These are phyloP conservation scores for Penicillium crustosum DNA, from an alignment of 2,329 filamentous ascomycete genomes.

Conservation along the genomic window DNA sequence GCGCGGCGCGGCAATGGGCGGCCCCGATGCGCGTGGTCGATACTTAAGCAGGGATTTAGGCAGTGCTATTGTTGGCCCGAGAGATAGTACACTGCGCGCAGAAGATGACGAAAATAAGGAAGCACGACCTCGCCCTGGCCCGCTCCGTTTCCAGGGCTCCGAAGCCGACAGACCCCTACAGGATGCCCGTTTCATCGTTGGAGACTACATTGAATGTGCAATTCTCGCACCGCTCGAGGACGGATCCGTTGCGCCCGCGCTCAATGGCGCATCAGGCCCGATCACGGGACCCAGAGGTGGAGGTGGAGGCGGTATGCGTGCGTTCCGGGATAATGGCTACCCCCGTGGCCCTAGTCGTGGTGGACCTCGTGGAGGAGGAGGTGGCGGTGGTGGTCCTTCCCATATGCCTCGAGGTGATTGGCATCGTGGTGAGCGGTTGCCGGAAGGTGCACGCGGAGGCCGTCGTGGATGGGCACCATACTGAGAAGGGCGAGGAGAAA, in stretches of 20 bases:
- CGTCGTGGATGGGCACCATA: constrained; percentile 46
- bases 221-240: constrained; percentile 73
- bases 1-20: constrained; percentile 41
- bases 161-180: constrained; percentile 71
- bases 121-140: constrained; percentile 29
- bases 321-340: constrained; percentile 49
- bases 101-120: constrained; percentile 42
- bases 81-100: constrained; percentile 26
- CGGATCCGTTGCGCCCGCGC: constrained; percentile 65
- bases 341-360: constrained; percentile 44
- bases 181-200: constrained; percentile 79
- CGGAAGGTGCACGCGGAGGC: constrained; percentile 38
- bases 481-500: constrained; percentile 13
- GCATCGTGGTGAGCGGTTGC: constrained; percentile 50
- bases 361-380: constrained; percentile 41
- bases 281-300: constrained; percentile 30
- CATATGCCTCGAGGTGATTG: constrained; percentile 44
- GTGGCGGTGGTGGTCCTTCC: constrained; percentile 42
- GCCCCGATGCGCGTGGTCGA: constrained; percentile 51
- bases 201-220: constrained; percentile 83
- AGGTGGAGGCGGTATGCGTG: constrained; percentile 41
- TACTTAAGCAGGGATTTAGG: constrained; percentile 81
- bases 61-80: constrained; percentile 68
- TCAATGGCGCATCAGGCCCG: constrained; percentile 26
- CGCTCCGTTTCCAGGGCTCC: constrained; percentile 51